Conservation (phyloP, 306 rosid genomes). For the Castanea crenata region DNA sequence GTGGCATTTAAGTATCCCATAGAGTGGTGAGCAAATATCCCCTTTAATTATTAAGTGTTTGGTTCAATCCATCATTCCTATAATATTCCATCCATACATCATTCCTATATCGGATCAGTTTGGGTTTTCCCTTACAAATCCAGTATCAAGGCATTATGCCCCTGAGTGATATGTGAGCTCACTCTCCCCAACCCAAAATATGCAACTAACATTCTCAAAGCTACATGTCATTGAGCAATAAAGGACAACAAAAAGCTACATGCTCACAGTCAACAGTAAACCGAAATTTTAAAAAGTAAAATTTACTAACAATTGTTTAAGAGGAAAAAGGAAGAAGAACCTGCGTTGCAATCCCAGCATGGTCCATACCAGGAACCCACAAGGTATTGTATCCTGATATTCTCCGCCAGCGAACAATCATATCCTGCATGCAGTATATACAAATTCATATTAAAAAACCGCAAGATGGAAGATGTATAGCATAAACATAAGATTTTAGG, state of each 20-base stretch:
- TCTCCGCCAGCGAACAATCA: constrained; percentile 90
- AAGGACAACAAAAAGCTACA: neutral
- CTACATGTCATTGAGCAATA: neutral
- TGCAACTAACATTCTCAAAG: neutral
- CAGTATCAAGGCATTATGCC: neutral
- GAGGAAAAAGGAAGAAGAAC: constrained; percentile 32
- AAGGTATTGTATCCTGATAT: constrained; percentile 88
- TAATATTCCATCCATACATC: no score
- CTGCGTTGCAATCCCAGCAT: constrained; percentile 99
- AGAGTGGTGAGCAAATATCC: no score
- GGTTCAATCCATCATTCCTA: no score
- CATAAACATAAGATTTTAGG: constrained; percentile 6
- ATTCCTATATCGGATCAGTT: no score
- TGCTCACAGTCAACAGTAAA: neutral
- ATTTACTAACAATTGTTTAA: neutral
- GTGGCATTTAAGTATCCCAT: no score
- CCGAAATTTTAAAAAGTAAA: neutral
- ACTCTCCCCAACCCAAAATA: neutral
- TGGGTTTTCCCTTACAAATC: no score
- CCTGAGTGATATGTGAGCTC: neutral
- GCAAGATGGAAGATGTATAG: constrained; percentile 1
- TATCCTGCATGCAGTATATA: constrained; percentile 60
- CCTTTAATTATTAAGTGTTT: no score
- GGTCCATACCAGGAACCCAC: constrained; percentile 99
- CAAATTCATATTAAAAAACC: constrained; percentile 2